Conservation (phyloP, 768 basidiomycete genomes). For the Gymnopilus junonius region DNA sequence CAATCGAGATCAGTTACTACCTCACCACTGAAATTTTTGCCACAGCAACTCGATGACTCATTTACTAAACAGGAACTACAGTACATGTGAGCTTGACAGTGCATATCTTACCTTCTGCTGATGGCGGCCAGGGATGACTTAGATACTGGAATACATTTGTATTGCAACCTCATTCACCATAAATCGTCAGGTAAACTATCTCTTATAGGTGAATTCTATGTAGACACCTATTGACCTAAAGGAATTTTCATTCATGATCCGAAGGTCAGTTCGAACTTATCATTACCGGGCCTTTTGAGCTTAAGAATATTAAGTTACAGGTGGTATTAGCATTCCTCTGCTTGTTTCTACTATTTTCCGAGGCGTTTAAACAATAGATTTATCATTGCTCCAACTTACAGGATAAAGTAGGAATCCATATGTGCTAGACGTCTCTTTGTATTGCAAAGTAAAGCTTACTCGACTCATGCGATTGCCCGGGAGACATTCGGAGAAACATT, state of each 20-base stretch:
- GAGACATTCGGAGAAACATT: background rate
- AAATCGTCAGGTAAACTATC: background rate
- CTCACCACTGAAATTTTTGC: background rate
- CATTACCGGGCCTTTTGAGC: too few species aligned
- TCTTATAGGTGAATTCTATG: too few species aligned
- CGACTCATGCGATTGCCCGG: background rate
- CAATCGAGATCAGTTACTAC: background rate
- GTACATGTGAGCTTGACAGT: background rate
- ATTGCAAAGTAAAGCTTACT: background rate
- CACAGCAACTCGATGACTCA: background rate
- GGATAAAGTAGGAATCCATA: background rate
- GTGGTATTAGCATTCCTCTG: background rate
- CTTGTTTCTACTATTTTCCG: background rate
- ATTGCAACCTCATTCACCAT: background rate
- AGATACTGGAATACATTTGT: background rate
- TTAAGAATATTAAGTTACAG: too few species aligned
- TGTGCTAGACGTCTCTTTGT: background rate
- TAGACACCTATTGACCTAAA: too few species aligned
- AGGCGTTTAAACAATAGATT: background rate
- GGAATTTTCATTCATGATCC: too few species aligned
- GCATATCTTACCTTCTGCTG: background rate
- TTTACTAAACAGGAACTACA: background rate
- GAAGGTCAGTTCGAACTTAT: background rate
- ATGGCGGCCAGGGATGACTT: background rate
- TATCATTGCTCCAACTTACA: background rate